Base-by-base conservation (phyloP, 495 filamentous ascomycete genomes). In the Oidiodendron maius region DNA sequence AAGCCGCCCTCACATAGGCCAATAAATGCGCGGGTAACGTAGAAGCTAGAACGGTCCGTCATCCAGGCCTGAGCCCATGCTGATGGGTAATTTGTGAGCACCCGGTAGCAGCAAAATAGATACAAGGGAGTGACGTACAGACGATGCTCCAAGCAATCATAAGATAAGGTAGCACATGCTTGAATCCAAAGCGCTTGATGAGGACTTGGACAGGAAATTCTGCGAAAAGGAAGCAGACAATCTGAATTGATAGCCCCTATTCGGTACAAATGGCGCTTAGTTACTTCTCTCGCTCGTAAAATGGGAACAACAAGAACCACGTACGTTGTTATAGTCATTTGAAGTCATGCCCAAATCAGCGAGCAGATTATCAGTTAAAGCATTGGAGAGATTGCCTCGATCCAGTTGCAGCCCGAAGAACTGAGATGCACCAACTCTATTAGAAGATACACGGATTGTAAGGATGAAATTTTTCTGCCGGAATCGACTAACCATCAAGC, bases 351-450 rank as follows among this genome's bases (percentile, higher is more conserved):
- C 63, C 22, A 82, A 58, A 41, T 82, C 76, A 20, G 69, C 64
- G 24, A 82, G 58, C 55, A 82, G 54, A 30, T 75, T 75, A 50
- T 81, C 78, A 1, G 77, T 65, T 9, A 80, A 55, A 13, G 77
- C 78, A 32, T 82, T 72, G 0, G 65, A 48, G 0, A 82, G 61
- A 52, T 82, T 82, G 3, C 71, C 70, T 13, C 78, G 68, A 55
- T 82, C 78, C 13, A 80, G 67, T 46, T 82, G 74, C 0, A 82
- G 63, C 9, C 68, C 71, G 48, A 79, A 77, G 48, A 81, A 81
- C 75, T 71, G 68, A 13, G 23, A 22, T 23, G 64, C 51, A 32
- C n/a, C 64, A 72, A 62, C 64, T n/a, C n/a, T 41, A 42, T 6
- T 44, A 24, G 15, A 9, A 42, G 10, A 40, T 40, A 18, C 37